Evolutionary conservation across 2,329 filamentous ascomycete species (phyloP).

Genomic region (Samsoniella hepiali): DNA sequence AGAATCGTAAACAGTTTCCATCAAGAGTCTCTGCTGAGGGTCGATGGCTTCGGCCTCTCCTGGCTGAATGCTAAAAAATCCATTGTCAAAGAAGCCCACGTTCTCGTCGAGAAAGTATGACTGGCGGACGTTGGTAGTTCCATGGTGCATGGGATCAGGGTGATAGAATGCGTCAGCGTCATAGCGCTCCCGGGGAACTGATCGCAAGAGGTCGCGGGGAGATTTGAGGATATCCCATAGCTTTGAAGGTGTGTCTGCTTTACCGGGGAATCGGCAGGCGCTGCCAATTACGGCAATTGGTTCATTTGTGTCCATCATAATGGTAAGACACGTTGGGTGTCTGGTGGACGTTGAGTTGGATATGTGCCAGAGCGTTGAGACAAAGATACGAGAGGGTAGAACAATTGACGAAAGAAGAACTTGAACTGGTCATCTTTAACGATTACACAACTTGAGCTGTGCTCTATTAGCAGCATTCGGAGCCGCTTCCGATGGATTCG

Average conservation of each 20-base stretch:
- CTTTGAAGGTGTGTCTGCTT: constrained; percentile 31
- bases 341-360: too few relatives aligned
- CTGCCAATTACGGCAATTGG: constrained; percentile 43
- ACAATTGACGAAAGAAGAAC: too few relatives aligned
- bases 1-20: constrained; percentile 31
- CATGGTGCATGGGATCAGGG: constrained; percentile 22
- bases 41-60: constrained; percentile 28
- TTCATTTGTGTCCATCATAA: too few relatives aligned
- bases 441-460: too few relatives aligned
- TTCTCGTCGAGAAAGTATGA: constrained; percentile 31
- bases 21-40: constrained; percentile 29
- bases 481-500: too few relatives aligned
- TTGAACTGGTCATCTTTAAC: too few relatives aligned
- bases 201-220: constrained; percentile 20
- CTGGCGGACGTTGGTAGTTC: constrained; percentile 22
- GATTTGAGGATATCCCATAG: constrained; percentile 35
- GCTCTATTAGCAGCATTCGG: too few relatives aligned
- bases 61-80: constrained; percentile 25
- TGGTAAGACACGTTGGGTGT: too few relatives aligned
- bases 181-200: constrained; percentile 25
- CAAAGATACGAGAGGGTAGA: too few relatives aligned
- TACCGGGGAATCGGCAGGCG: constrained; percentile 40
- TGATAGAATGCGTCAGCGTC: constrained; percentile 27
- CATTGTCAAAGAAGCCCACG: constrained; percentile 22
- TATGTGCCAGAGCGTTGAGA: too few relatives aligned